phyloP scores from a whole-genome alignment of 2,329 filamentous ascomycete genomes.

The Diaporthe caulivora region DNA sequence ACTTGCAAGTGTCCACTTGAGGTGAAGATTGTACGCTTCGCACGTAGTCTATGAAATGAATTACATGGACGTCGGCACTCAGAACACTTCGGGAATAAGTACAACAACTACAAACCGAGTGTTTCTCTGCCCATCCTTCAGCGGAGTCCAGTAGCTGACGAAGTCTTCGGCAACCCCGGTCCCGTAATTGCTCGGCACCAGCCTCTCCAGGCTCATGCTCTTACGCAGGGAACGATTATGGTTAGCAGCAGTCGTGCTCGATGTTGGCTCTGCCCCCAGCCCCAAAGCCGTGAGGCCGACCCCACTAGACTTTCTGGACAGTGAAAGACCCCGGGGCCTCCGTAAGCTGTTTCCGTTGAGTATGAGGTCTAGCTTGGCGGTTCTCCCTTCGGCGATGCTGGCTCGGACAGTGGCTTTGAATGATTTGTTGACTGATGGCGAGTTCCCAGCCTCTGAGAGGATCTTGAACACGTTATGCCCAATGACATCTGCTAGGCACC shows the following conservation, averaged over 20 bases:
- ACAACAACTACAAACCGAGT: conserved; percentile 32
- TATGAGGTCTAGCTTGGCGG: conserved; percentile 29
- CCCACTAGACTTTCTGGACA: conserved; percentile 24
- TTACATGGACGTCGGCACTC: background rate
- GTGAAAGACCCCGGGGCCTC: conserved; percentile 20
- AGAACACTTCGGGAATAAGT: conserved; percentile 32
- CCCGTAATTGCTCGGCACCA: background rate
- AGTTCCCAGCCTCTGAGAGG: conserved; percentile 26
- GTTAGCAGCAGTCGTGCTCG: background rate
- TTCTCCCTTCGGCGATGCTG: conserved; percentile 16
- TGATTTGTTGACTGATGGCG: conserved; percentile 21
- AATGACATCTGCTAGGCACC: conserved; percentile 3
- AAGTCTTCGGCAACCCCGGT: background rate
- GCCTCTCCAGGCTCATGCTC: conserved; percentile 33
- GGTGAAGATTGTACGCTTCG: background rate
- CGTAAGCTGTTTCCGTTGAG: conserved; percentile 7
- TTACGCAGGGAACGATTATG: background rate
- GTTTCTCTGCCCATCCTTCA: conserved; percentile 20
- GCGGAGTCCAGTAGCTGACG: conserved; percentile 37
- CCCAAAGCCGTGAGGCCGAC: background rate
- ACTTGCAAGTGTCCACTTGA: too few species aligned
- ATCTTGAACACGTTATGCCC: conserved; percentile 34
- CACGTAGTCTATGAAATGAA: background rate
- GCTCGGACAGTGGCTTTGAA: conserved; percentile 31
- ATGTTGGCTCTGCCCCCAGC: background rate